Conservation (phyloP, 495 filamentous ascomycete genomes). For the Letharia lupina region DNA sequence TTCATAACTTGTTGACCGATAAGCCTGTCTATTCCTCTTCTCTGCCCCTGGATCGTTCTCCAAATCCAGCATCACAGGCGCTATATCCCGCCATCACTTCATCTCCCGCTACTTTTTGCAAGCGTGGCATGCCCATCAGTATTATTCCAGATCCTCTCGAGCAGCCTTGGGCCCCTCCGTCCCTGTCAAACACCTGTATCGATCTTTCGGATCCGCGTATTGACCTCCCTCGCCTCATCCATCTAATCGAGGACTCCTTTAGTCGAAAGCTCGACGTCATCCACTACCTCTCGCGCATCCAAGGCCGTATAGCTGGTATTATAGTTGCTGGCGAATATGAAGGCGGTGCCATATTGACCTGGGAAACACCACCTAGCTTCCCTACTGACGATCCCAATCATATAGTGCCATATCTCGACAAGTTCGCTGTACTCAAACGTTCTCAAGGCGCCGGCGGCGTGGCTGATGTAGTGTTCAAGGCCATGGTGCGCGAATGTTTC, state of each 20-base stretch:
- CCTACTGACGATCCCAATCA: conserved; percentile 36
- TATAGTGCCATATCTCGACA: conserved; percentile 90
- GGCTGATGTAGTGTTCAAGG: conserved; percentile 90
- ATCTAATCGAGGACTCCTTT: conserved; percentile 94
- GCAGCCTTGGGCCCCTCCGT: conserved; percentile 56
- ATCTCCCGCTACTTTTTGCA: conserved; percentile 67
- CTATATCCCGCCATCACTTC: conserved; percentile 28
- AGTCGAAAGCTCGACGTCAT: conserved; percentile 71
- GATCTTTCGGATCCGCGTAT: conserved; percentile 69
- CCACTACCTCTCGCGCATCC: conserved; percentile 71
- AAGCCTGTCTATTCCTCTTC: conserved; percentile 88
- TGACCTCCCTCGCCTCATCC: conserved; percentile 69
- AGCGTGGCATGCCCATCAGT: conserved; percentile 81
- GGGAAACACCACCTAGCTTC: conserved; percentile 68
- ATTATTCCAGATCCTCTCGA: conserved; percentile 64
- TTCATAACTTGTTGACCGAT: conserved; percentile 94
- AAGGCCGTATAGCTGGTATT: conserved; percentile 71
- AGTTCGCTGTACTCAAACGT: conserved; percentile 87
- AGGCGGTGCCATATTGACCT: conserved; percentile 88
- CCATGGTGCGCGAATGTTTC: conserved; percentile 85
- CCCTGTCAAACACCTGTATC: conserved; percentile 36
- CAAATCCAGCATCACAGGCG: conserved; percentile 29
- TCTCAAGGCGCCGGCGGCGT: conserved; percentile 87
- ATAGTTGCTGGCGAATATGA: conserved; percentile 97
- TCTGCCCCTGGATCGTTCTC: conserved; percentile 54